A percentile compares a stretch with the other conserved stretches of the same genome.
Conservation (phyloP, 2,329 filamentous ascomycete species). For the Aureobasidium mangrovei region DNA sequence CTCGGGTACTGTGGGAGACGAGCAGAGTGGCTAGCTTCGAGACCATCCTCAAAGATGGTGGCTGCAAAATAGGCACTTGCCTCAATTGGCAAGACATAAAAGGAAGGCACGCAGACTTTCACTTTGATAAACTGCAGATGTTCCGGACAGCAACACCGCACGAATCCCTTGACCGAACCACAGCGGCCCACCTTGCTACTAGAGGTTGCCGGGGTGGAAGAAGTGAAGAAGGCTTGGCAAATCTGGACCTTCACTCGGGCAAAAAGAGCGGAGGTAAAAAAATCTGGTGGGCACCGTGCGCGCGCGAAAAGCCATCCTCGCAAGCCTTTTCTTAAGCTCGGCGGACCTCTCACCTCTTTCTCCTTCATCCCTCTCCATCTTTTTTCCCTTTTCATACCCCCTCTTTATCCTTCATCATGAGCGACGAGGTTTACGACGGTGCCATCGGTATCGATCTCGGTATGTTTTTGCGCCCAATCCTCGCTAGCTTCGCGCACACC, state of each 20-base stretch:
- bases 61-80: too few species aligned
- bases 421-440: conserved; percentile 95
- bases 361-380: conserved; percentile 11
- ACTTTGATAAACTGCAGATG: too few species aligned
- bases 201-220: too few species aligned
- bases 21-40: not conserved
- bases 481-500: conserved; percentile 3
- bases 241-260: not conserved
- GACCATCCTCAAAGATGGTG: not conserved
- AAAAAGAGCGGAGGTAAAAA: conserved; percentile 10
- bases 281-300: conserved; percentile 9
- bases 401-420: conserved; percentile 52
- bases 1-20: not conserved
- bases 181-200: too few species aligned
- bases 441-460: conserved; percentile 99
- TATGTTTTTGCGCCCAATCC: conserved; percentile 41
- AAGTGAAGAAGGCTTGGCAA: not conserved
- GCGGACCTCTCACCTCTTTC: conserved; percentile 9
- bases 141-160: too few species aligned
- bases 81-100: too few species aligned
- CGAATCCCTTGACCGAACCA: too few species aligned
- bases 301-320: conserved; percentile 10
- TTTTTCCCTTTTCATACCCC: conserved; percentile 12
- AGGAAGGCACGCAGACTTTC: too few species aligned
- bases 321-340: conserved; percentile 14